Percentiles rank a stretch among this genome's conserved stretches.
These are phyloP conservation scores for Hypoxylon sp. DNA, from an alignment of 2,329 filamentous ascomycete genomes.

Conservation along the genomic window DNA sequence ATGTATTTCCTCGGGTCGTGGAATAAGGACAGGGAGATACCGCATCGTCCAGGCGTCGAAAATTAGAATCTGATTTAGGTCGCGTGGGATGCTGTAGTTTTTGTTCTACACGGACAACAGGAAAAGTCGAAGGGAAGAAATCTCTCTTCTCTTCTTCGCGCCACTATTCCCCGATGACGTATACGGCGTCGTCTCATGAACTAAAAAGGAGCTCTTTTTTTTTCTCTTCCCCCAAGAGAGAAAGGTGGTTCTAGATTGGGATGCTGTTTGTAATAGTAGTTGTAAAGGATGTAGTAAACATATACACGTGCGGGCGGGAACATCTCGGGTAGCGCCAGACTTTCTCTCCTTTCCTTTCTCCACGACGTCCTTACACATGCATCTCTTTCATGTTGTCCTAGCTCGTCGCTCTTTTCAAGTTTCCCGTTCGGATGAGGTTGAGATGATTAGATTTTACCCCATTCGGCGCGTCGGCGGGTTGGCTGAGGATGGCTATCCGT, in stretches of 20 bases:
- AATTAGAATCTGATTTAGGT: not conserved
- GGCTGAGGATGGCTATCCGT: not conserved
- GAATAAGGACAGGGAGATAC: conserved; percentile 9
- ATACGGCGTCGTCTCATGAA: conserved; percentile 6
- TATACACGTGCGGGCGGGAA: conserved; percentile 36
- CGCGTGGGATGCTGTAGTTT: not conserved
- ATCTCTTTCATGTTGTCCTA: conserved; percentile 1
- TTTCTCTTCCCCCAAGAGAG: conserved; percentile 12
- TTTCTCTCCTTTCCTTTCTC: conserved; percentile 1
- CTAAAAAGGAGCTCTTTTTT: not conserved
- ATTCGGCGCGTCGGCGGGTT: not conserved
- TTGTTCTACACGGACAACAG: conserved; percentile 40
- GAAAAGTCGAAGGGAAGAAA: not conserved
- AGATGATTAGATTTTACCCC: not conserved
- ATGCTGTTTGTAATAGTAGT: conserved; percentile 23
- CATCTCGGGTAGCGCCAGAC: conserved; percentile 1
- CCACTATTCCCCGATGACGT: conserved; percentile 19
- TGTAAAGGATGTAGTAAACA: conserved; percentile 33
- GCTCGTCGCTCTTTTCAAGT: not conserved
- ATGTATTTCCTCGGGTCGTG: not conserved
- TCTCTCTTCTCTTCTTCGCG: conserved; percentile 1
- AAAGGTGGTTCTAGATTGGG: conserved; percentile 28
- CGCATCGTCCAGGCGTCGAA: not conserved
- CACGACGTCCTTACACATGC: conserved; percentile 5
- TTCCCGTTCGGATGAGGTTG: not conserved